These are phyloP conservation scores for Amanita rimosa DNA, from an alignment of 768 basidiomycete species.

Conservation along the genomic window DNA sequence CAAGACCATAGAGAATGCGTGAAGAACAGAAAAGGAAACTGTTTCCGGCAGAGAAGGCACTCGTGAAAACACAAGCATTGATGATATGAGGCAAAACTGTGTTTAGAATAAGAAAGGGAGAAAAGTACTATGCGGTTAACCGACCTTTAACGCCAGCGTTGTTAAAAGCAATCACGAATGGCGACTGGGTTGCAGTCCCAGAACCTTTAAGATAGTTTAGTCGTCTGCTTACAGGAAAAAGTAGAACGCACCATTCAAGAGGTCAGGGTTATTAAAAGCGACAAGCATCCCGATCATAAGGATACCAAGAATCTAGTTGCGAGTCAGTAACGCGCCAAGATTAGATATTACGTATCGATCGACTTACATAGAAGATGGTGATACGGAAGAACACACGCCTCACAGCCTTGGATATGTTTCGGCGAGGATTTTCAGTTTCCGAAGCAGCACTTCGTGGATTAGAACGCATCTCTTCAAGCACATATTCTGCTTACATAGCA, in stretches of 20 bases:
- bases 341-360: background rate
- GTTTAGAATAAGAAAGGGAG: background rate
- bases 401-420: constrained; percentile 70
- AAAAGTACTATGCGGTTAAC: background rate
- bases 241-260: constrained; percentile 26
- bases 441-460: constrained; percentile 44
- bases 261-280: constrained; percentile 44
- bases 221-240: background rate
- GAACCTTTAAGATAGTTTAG: constrained; percentile 14
- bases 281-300: constrained; percentile 75
- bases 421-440: constrained; percentile 68
- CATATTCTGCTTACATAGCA: constrained; percentile 34
- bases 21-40: constrained; percentile 48
- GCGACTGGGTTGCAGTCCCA: constrained; percentile 66
- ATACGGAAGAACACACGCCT: constrained; percentile 75
- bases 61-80: constrained; percentile 63
- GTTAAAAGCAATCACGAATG: constrained; percentile 76
- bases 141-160: constrained; percentile 58
- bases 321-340: background rate
- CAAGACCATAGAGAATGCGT: constrained; percentile 41
- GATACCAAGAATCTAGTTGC: constrained; percentile 51
- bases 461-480: background rate
- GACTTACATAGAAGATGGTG: constrained; percentile 57
- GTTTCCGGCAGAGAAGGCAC: constrained; percentile 64
- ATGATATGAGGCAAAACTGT: constrained; percentile 53